Base-by-base conservation (phyloP, 192 early-diverging fungal species). In the Coemansia sp. region DNA sequence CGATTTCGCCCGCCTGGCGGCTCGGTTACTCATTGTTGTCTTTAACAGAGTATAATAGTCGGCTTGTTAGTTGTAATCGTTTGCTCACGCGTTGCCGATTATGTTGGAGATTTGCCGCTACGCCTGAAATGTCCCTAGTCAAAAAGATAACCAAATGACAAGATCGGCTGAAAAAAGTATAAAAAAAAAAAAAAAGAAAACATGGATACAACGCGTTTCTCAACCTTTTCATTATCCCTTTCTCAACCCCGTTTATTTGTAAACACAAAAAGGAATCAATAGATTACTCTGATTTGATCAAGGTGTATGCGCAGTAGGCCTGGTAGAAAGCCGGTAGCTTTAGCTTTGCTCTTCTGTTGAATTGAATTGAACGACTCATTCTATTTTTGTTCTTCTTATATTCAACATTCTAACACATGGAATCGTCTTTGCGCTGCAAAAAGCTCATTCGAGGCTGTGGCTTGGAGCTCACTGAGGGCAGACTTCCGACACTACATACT, bases 1-100 rank as follows among this genome's bases (percentile, higher is more conserved):
- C 68, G 76, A 79, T 47, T 79, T 79, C 24, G 71, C 49, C 58
- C 69, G 66, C 69, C 67, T 73, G 33, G 53, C n/a, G 29, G 71
- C 62, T 27, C 71, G 76, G 63, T 67, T 73, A 29, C 71, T 78
- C 76, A 78, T 78, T 57, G 34, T 50, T n/a, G 40, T 29, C 58
- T 68, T 60, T 58, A 50, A 1, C 3, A 50, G 5, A 8, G 16
- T 18, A 50, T 8, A 15, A 15, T 31, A 55, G 3, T 5, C 53
- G 13, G 1, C 24, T 13, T 31, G 10, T 16, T 55, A 20, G 53
- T 24, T 20, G 20, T 27, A 55, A 55, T 31, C 3, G 53, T 55
- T 5, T 55, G 27, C 53, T 29, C 53, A 1, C 11, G 53, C 53
- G 53, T 31, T 15, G 53, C 27, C 16, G 53, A 31, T 31, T 31